Evolutionary conservation across 202 grass and related monocot species (phyloP), one percentile per base, ranked within the genome.

Genomic region (Schoenoplectus tabernaemontani): DNA sequence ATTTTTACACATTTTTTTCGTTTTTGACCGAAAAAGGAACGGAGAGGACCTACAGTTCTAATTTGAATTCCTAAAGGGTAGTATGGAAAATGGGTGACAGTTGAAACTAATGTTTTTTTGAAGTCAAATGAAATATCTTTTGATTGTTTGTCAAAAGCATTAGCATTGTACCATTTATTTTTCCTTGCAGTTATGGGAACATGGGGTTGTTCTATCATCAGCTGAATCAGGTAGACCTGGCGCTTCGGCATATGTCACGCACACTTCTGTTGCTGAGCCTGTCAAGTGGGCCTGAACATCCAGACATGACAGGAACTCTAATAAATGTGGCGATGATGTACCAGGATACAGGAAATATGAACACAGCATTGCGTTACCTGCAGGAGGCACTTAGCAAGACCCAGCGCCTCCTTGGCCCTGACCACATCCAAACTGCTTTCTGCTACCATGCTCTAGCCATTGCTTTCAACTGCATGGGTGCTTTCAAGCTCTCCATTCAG

Each of bases 271-370:
- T 99, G 65, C 83, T 96, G 81, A 93, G 90, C 87, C 87, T 99
- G 78, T 89, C 92, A 13, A 95, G 92, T 41, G 92, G 92, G 16
- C 90, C 90, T 57, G 85, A 93, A 83, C 90, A 99, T 78, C 96
- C 96, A 5, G 96, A 99, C 83, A 87, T 99, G 77, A 91, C 96
- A 74, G 85, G 90, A 53, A 96, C 92, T 28, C 85, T 96, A 56
- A 99, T 96, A 82, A 99, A 99, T 89, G 90, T 96, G 67, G 92
- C 96, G 26, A 93, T 99, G 88, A 96, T 99, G 92, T 96, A 99
- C 60, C 92, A 99, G 85, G 96, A 99, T 87, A 79, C 79, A 0
- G 86, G 82, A 30, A 93, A 99, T 59, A 99, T 96, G 92, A 93
- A 86, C 79, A 89, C 88, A 51, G 88, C 96, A 79, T 87, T 99